Base-by-base conservation (phyloP, 164 flowering plant genomes). In the Piper longum region DNA sequence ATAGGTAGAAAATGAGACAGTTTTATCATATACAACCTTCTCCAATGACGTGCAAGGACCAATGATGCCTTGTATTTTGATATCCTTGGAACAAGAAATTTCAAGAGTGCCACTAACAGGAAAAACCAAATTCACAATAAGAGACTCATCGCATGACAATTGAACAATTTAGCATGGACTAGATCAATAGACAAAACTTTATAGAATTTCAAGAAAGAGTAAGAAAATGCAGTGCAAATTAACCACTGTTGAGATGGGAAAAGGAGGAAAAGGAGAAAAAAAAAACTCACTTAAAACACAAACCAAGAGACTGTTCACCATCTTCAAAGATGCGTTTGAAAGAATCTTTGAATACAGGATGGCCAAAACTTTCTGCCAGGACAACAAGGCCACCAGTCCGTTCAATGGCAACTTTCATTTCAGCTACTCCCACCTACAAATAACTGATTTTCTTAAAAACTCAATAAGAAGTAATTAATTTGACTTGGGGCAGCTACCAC, bases 41-140 rank as follows among this genome's bases (percentile, higher is more conserved):
- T 88, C 99, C 80, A 90, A 73, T 41, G 99, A 90, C 48, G 91
- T 85, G 82, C 99, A 90, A 68, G 97, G 95, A 51, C 97, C 99
- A 74, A 93, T 84, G 43, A 88, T 75, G 51, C 99, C 99, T 77
- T 93, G 96, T 70, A 93, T 73, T 76, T 88, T 90, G 66, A 93
- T 83, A 65, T 93, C 96, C 81, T 93, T 93, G 51, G 96, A 88
- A 75, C 96, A 90, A 62, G 75, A 79, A 64, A 93, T 81, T 78
- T 93, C 97, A 62, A 88, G 85, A 48, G 83, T 82, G 58, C 96
- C 96, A 77, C 99, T 26, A 26, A 26, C 36, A 26, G 36, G 36
- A 26, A 26, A 26, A 26, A 26, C 1, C 36, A 26, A 26, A 26
- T 26, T 26, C 36, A 26, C 36, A 26, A 26, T 26, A 26, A 26